Evolutionary conservation across 2,329 filamentous ascomycete species (phyloP).

Genomic region (Ophiostoma fasciatum): DNA sequence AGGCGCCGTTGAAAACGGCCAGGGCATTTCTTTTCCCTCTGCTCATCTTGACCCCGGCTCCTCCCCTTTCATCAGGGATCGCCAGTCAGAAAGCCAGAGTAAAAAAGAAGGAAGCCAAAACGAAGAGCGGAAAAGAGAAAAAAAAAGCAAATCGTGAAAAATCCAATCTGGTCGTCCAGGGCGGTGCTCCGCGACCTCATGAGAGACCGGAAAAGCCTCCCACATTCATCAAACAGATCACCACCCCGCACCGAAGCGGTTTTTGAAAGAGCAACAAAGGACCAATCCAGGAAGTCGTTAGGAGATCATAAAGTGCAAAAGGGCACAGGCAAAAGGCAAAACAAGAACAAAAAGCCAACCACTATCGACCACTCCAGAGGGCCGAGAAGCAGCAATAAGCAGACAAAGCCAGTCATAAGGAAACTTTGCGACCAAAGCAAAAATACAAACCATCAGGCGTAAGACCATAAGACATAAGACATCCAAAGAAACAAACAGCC

Average conservation of each 20-base stretch:
- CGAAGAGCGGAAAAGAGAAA: too few relatives aligned
- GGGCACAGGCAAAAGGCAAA: neutral
- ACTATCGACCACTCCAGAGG: neutral
- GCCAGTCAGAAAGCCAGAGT: slow-evolving; percentile 9
- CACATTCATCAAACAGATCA: neutral
- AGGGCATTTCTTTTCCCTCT: neutral
- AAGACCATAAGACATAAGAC: slow-evolving; percentile 5
- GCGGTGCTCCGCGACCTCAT: slow-evolving; percentile 9
- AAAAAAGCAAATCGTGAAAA: slow-evolving; percentile 6
- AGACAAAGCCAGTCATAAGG: slow-evolving; percentile 3
- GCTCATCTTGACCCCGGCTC: neutral
- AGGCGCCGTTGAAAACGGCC: neutral
- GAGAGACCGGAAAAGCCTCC: slow-evolving; percentile 3
- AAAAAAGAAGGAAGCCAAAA: slow-evolving; percentile 11
- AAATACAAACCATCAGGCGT: slow-evolving; percentile 4
- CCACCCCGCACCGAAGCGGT: too few relatives aligned
- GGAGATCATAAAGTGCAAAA: neutral
- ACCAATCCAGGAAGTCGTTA: neutral
- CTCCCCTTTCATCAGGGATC: slow-evolving; percentile 9
- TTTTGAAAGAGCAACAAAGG: neutral
- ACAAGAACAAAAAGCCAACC: neutral
- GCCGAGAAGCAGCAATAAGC: neutral
- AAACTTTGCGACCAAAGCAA: slow-evolving; percentile 5
- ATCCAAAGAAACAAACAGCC: slow-evolving; percentile 1
- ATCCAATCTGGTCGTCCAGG: slow-evolving; percentile 3